These are phyloP conservation scores for Colletotrichum sp. DNA, from an alignment of 2,329 filamentous ascomycete genomes.

Conservation along the genomic window DNA sequence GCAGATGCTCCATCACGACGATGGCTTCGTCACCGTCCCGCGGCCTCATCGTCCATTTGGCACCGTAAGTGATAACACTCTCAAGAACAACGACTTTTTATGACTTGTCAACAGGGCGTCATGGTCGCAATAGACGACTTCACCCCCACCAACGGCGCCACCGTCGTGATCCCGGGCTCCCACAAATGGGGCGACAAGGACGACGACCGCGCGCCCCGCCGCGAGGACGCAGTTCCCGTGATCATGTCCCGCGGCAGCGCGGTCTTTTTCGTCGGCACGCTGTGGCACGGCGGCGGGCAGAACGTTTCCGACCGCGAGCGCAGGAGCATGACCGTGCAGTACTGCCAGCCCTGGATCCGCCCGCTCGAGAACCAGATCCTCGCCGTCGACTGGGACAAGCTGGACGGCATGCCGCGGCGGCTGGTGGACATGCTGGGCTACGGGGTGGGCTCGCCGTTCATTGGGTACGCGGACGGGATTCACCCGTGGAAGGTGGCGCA, in stretches of 20 bases:
- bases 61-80: constrained; percentile 24
- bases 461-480: constrained; percentile 26
- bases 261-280: constrained; percentile 37
- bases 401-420: constrained; percentile 23
- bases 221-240: constrained; percentile 33
- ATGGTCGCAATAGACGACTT: constrained; percentile 36
- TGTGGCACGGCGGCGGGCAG: constrained; percentile 42
- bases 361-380: constrained; percentile 40
- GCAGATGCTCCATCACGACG: constrained; percentile 41
- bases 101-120: constrained; percentile 23
- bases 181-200: constrained; percentile 34
- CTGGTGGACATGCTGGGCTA: constrained; percentile 30
- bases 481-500: constrained; percentile 23
- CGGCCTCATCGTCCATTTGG: constrained; percentile 38
- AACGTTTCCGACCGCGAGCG: constrained; percentile 33
- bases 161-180: constrained; percentile 37
- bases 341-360: constrained; percentile 44
- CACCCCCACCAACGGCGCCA: constrained; percentile 37
- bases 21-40: constrained; percentile 31
- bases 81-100: too few relatives aligned
- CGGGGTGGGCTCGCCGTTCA: constrained; percentile 25
- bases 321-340: constrained; percentile 41
- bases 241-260: constrained; percentile 40
- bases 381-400: constrained; percentile 32
- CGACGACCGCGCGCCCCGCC: constrained; percentile 24